Conservation (phyloP, 78 protist species). For the Chrysochromulina parva region DNA sequence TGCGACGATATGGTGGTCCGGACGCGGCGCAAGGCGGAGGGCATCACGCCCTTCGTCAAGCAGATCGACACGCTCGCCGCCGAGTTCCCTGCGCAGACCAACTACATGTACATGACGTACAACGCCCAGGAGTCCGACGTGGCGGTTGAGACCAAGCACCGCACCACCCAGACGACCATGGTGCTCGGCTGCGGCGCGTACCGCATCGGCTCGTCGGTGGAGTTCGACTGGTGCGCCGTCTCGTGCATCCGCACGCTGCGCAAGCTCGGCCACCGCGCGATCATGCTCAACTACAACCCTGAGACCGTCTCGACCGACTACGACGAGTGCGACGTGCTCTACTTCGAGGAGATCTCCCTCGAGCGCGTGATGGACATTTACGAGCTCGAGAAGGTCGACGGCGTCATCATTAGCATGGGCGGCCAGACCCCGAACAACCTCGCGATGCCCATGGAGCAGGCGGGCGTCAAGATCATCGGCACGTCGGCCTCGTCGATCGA, state of each 20-base stretch:
- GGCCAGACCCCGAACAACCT: conserved; percentile 85
- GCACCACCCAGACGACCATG: not conserved
- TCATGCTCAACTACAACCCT: conserved; percentile 97
- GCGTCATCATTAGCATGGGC: conserved; percentile 71
- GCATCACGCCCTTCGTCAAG: conserved; percentile 84
- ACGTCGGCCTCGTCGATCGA: conserved; percentile 89
- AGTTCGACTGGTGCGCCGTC: conserved; percentile 77
- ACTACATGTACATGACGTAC: conserved; percentile 94
- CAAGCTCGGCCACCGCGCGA: conserved; percentile 62
- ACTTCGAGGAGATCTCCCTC: conserved; percentile 78
- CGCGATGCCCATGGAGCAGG: conserved; percentile 12
- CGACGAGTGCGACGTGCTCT: conserved; percentile 89
- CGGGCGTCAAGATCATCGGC: conserved; percentile 1
- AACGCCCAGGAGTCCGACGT: conserved; percentile 77
- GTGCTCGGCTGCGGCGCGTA: conserved; percentile 34
- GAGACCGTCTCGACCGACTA: conserved; percentile 97
- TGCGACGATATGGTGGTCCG: not conserved
- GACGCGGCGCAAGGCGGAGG: conserved; percentile 29
- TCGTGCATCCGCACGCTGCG: conserved; percentile 79
- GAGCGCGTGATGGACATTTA: conserved; percentile 89
- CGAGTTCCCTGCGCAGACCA: conserved; percentile 94
- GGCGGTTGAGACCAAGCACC: not conserved
- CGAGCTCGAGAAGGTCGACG: conserved; percentile 66
- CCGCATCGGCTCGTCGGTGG: conserved; percentile 87
- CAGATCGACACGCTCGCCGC: conserved; percentile 97